Percentiles rank a stretch among this genome's conserved stretches.
Evolutionary conservation across 306 rosid genomes (phyloP).

Genomic region (Lathyrus sativus): DNA sequence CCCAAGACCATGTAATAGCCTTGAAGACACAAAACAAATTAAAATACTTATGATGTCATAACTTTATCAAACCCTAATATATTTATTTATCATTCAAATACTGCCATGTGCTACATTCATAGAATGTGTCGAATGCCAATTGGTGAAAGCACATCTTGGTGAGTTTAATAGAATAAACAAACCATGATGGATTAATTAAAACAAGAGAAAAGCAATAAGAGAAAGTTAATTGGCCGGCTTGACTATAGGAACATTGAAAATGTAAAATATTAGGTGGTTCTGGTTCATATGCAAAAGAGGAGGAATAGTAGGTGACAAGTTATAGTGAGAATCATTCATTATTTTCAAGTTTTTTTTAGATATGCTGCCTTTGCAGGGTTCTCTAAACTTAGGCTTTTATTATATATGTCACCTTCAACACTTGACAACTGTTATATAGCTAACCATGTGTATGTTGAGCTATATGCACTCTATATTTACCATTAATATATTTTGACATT

Average conservation of each 20-base stretch:
- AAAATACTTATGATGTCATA: constrained; percentile 40
- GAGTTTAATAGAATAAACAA: constrained; percentile 17
- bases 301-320: constrained; percentile 24
- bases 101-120: constrained; percentile 36
- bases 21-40: constrained; percentile 24
- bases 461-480: neutral
- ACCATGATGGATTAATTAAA: constrained; percentile 15
- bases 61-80: constrained; percentile 32
- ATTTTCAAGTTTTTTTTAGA: neutral
- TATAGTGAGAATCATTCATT: constrained; percentile 12
- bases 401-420: constrained; percentile 43
- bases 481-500: neutral
- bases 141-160: constrained; percentile 38
- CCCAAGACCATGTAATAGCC: constrained; percentile 16
- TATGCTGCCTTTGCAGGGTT: constrained; percentile 50
- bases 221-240: constrained; percentile 47
- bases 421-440: constrained; percentile 18
- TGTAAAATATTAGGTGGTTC: constrained; percentile 46
- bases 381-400: constrained; percentile 48
- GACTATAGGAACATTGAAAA: constrained; percentile 45
- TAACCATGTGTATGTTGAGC: neutral
- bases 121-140: constrained; percentile 25
- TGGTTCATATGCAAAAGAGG: constrained; percentile 33
- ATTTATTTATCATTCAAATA: constrained; percentile 25
- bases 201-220: neutral